These are phyloP conservation scores for Gossypium gossypioides DNA, from an alignment of 441 rosid species.

Conservation along the genomic window DNA sequence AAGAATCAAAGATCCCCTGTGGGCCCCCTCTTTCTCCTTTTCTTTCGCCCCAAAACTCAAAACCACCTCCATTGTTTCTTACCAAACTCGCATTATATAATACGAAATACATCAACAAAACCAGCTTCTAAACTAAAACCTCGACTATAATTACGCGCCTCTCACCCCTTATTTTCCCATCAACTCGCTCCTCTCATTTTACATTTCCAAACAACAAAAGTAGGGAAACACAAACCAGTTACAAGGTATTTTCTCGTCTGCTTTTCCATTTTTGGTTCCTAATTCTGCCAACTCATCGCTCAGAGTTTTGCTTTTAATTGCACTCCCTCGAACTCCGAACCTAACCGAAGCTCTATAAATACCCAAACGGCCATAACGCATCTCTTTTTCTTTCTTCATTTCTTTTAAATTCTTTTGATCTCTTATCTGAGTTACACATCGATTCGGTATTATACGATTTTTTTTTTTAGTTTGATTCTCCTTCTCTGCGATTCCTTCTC, in stretches of 20 bases:
- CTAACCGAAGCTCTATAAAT: constrained; percentile 24
- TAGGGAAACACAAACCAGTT: neutral
- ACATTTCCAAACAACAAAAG: neutral
- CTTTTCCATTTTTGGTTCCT: neutral
- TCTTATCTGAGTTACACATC: constrained; percentile 5
- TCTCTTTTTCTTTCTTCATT: neutral
- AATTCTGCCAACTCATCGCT: constrained; percentile 15
- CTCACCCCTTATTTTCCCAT: neutral
- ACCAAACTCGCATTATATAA: neutral
- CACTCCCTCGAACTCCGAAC: neutral
- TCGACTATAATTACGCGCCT: neutral
- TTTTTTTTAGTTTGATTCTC: constrained; percentile 24
- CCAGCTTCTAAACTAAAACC: neutral
- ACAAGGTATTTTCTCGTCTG: neutral
- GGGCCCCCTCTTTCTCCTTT: neutral
- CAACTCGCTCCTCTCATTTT: neutral
- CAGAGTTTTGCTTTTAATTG: constrained; percentile 16
- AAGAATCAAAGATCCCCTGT: constrained; percentile 1
- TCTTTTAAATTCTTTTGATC: too few relatives aligned
- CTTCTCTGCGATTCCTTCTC: constrained; percentile 23
- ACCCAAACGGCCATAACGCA: neutral
- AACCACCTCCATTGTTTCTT: neutral
- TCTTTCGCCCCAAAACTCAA: neutral
- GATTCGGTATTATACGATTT: constrained; percentile 5
- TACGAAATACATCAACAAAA: neutral